Base-by-base conservation (phyloP, 495 filamentous ascomycete species). In the Neurospora sp. region DNA sequence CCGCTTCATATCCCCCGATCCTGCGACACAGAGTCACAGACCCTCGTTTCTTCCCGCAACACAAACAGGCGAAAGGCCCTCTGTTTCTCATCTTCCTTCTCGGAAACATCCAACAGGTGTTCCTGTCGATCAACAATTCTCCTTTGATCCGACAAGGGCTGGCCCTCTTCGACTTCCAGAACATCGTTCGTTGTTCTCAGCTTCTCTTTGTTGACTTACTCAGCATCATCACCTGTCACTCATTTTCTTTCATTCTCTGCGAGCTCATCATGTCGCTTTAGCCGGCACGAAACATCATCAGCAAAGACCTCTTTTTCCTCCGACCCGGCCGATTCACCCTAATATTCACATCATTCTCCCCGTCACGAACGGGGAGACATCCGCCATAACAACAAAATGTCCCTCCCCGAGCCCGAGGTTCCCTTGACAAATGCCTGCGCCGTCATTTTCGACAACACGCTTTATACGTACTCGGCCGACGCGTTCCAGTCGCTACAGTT, bases 381-480 rank as follows among this genome's bases (percentile, higher is more conserved):
- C 37, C 14, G 53, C 53, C 53, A 65, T 65, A 35, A 35, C 53
- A 65, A 42, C 76, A 82, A 37, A 42, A 94, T 93, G 92, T 75
- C 85, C 71, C 83, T 89, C 42, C 92, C 92, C 70, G 73, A 86
- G 76, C 94, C 94, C 71, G 84, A 85, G 14, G 83, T 88, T 73
- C 79, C 87, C 74, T 83, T 97, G 74, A 86, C 87, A 76, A 89
- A 91, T 82, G 88, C 91, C 76, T 99, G 96, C 82, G 96, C 94
- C 18, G 88, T 91, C 72, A 87, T 99, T 70, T 84, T 92, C 81
- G 85, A 94, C 79, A 89, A 92, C 80, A 96, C 91, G 20, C 88
- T 99, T 18, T 99, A 97, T 82, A 89, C 90, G 12, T 98, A 93
- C 77, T 92, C 93, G 44, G 78, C 88, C 22, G 81, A 86, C 69